These are phyloP conservation scores for Saitozyma podzolica DNA, from an alignment of 768 basidiomycete genomes.

Conservation along the genomic window DNA sequence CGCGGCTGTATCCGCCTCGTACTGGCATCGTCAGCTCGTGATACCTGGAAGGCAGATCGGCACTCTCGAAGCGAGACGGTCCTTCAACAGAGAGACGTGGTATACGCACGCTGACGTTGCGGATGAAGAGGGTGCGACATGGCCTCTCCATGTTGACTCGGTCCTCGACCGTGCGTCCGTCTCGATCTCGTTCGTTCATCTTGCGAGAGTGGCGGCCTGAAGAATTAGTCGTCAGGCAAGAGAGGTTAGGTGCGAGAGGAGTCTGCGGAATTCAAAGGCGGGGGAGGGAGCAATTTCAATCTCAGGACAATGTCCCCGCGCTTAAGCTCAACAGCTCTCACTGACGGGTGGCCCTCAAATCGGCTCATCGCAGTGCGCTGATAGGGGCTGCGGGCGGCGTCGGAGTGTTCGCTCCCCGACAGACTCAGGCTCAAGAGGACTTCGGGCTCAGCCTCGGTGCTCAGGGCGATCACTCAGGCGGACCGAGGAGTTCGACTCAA, in stretches of 20 bases:
- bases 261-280: neutral
- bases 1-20: constrained; percentile 58
- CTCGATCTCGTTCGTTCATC: constrained; percentile 66
- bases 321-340: neutral
- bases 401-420: too few relatives aligned
- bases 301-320: neutral
- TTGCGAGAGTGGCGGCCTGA: constrained; percentile 54
- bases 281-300: neutral
- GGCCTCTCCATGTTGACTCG: constrained; percentile 87
- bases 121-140: constrained; percentile 92
- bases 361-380: neutral
- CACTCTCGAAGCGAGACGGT: too few relatives aligned
- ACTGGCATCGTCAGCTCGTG: constrained; percentile 36
- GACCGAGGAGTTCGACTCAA: neutral
- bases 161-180: constrained; percentile 89
- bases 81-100: too few relatives aligned
- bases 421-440: too few relatives aligned
- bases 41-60: neutral
- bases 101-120: constrained; percentile 91
- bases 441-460: too few relatives aligned
- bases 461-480: neutral
- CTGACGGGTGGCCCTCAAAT: neutral
- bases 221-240: constrained; percentile 2
- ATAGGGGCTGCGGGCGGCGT: too few relatives aligned
- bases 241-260: neutral